Base-by-base conservation (phyloP, 495 filamentous ascomycete genomes). In the Penicillium argentinense region DNA sequence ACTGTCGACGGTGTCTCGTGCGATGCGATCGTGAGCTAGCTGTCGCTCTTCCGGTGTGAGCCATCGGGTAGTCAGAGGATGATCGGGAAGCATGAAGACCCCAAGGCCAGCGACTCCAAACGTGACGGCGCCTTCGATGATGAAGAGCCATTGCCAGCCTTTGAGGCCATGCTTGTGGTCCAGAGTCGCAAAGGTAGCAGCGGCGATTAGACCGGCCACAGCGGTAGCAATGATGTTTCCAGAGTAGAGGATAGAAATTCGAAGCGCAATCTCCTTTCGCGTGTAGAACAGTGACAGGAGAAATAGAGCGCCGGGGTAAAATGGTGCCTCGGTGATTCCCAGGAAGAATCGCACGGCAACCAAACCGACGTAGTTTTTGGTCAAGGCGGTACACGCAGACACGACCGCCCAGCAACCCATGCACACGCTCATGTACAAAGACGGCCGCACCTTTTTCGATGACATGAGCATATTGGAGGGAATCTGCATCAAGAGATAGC, bases 391-490 rank as follows among this genome's bases (percentile, higher is more conserved):
- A 14, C 58, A 65, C 5, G 61, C 64, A 3, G 72, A 67, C 18
- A 74, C 62, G 5, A 72, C 39, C 0, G 68, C 71, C 75, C 73
- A 78, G 33, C 69, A 50, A 1, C 64, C 59, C 63, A 75, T 71
- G 47, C 63, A 72, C 16, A 63, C 55, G 32, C 40, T 39, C 41
- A 62, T 62, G 39, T 51, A 54, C 18, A 45, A 30, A 16, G 44
- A 67, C 2, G 49, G 33, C 5, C 54, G 45, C 13, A 57, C 32
- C 19, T 42, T 48, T 11, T 42, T 42, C 3, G 30, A 44, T 49
- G 77, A 78, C 14, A 82, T 57, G 40, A 80, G 71, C 17, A 81
- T 57, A 42, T 82, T 83, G 3, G 75, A 80, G 1, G 78, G 78
- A n/a, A 83, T 60, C 57, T 78, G 74, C 68, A 76, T 75, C 11